Percentiles rank a stretch among this genome's conserved stretches.
Evolutionary conservation across 495 filamentous ascomycete genomes (phyloP).

Genomic region (Choiromyces venosus): DNA sequence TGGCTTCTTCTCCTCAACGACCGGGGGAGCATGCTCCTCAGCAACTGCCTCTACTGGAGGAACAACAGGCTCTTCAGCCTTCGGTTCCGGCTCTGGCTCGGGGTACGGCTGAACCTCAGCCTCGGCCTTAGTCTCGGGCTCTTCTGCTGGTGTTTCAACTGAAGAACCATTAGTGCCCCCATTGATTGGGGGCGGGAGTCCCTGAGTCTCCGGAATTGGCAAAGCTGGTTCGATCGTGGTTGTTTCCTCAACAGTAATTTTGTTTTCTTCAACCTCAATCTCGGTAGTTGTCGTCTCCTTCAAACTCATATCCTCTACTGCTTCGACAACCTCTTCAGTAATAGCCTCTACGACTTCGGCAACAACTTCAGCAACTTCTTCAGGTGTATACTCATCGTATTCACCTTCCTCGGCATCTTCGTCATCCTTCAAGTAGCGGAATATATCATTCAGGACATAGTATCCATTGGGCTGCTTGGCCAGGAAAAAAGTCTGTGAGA

Average conservation of each 20-base stretch:
- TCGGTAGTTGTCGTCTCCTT: constrained; percentile 47
- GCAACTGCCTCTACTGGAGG: constrained; percentile 10
- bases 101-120: constrained; percentile 50
- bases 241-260: constrained; percentile 47
- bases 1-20: constrained; percentile 51
- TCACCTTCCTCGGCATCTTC: constrained; percentile 63
- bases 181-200: constrained; percentile 40
- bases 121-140: constrained; percentile 45
- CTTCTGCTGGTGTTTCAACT: constrained; percentile 33
- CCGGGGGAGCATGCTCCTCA: constrained; percentile 21
- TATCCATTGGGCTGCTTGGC: constrained; percentile 95
- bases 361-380: constrained; percentile 46
- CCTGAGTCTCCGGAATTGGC: constrained; percentile 46
- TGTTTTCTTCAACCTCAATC: constrained; percentile 50
- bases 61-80: constrained; percentile 44
- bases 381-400: constrained; percentile 47
- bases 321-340: constrained; percentile 55
- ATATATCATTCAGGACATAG: constrained; percentile 97
- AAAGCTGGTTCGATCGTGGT: constrained; percentile 33
- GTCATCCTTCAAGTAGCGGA: constrained; percentile 79
- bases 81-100: constrained; percentile 42
- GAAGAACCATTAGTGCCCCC: constrained; percentile 42
- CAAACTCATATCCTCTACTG: constrained; percentile 45
- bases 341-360: constrained; percentile 52
- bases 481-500: constrained; percentile 96